phyloP scores from a whole-genome alignment of 2,329 filamentous ascomycete species.

The Fusarium floridanum region DNA sequence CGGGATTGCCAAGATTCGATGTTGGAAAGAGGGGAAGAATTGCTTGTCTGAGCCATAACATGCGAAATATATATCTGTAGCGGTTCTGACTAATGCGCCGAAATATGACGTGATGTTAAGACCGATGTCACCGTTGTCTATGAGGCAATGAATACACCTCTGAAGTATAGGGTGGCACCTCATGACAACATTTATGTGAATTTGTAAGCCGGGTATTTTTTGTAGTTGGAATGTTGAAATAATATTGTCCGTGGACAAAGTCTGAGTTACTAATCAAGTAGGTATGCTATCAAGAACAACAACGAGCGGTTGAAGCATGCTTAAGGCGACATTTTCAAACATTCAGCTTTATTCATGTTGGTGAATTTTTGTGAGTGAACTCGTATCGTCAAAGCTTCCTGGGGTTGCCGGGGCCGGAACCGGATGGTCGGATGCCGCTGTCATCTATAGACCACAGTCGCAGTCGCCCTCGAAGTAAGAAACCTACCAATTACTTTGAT shows the following conservation, averaged over 20 bases:
- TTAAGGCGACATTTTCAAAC: neutral
- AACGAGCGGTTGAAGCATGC: neutral
- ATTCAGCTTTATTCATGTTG: neutral
- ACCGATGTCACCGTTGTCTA: neutral
- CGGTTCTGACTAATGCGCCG: conserved; percentile 12
- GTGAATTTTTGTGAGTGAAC: neutral
- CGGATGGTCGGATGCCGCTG: neutral
- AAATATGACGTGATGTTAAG: conserved; percentile 25
- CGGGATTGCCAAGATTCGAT: neutral
- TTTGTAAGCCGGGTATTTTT: neutral
- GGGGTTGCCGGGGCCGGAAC: neutral
- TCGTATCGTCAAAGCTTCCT: neutral
- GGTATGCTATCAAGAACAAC: neutral
- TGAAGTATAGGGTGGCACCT: neutral
- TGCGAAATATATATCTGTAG: neutral
- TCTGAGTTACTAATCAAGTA: neutral
- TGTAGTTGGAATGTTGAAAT: neutral
- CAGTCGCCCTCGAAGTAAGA: neutral
- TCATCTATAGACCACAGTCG: neutral
- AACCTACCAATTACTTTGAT: neutral
- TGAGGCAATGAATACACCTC: neutral
- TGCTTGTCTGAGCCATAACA: no score
- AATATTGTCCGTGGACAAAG: neutral
- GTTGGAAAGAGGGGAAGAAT: neutral
- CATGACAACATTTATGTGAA: neutral